phyloP scores from a whole-genome alignment of 2,329 filamentous ascomycete species.

The Emydomyces testavorans region DNA sequence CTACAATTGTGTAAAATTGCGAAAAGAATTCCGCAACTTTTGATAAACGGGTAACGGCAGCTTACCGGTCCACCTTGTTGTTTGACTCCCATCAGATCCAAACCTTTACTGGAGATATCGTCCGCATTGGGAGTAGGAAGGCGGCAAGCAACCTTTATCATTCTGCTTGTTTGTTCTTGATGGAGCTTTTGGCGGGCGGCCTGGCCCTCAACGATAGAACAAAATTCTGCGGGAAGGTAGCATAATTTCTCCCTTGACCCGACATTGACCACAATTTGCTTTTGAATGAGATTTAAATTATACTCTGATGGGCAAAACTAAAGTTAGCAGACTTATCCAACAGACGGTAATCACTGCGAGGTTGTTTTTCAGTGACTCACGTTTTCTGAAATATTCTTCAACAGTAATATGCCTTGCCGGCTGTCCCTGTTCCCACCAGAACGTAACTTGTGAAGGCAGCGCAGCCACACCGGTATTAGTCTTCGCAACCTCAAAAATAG shows the following conservation, averaged over 20 bases:
- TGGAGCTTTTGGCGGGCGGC: conserved; percentile 48
- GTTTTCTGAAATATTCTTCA: conserved; percentile 37
- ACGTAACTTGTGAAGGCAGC: neutral
- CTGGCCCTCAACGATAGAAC: conserved; percentile 54
- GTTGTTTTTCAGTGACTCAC: neutral
- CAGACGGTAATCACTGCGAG: neutral
- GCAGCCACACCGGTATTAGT: neutral
- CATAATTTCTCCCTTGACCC: conserved; percentile 46
- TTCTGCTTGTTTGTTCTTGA: conserved; percentile 49
- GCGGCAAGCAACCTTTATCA: conserved; percentile 63
- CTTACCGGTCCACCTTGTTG: conserved; percentile 9
- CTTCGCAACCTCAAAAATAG: neutral
- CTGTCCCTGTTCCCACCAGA: neutral
- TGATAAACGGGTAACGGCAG: too few relatives aligned
- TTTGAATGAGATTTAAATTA: conserved; percentile 26
- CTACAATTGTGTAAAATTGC: neutral
- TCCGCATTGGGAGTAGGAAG: conserved; percentile 53
- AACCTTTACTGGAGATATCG: conserved; percentile 50
- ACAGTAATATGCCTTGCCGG: conserved; percentile 28
- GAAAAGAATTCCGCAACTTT: too few relatives aligned
- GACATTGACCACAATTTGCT: conserved; percentile 54
- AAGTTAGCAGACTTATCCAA: too few relatives aligned
- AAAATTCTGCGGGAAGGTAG: conserved; percentile 57
- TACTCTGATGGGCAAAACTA: conserved; percentile 28
- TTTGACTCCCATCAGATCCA: conserved; percentile 11